A percentile compares a stretch with the other conserved stretches of the same genome.
These are phyloP conservation scores for Pichia sp. DNA, from an alignment of 1,139 yeast species.

Conservation along the genomic window DNA sequence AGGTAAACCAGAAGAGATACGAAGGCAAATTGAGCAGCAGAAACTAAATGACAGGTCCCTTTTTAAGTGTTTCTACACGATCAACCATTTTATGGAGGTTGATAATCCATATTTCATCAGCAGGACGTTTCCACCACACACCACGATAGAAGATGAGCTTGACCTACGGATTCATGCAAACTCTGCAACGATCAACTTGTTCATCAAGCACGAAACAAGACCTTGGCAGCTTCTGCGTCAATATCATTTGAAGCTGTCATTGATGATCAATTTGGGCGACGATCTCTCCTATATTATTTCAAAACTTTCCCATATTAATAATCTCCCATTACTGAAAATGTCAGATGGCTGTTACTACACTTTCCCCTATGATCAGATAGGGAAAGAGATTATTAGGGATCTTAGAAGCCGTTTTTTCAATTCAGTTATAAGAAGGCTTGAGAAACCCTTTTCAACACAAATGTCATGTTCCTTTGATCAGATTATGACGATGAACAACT, in stretches of 20 bases:
- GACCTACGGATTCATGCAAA: constrained; percentile 16
- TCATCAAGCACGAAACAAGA: constrained; percentile 8
- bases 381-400: constrained; percentile 9
- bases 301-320: constrained; percentile 16
- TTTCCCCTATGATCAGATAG: constrained; percentile 12
- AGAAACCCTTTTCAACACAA: constrained; percentile 10
- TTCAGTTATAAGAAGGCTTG: constrained; percentile 1
- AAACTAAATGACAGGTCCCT: constrained; percentile 26
- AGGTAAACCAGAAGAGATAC: constrained; percentile 15
- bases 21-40: constrained; percentile 27
- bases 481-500: constrained; percentile 39
- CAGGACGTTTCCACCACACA: constrained; percentile 28
- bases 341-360: constrained; percentile 35
- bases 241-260: constrained; percentile 24
- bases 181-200: constrained; percentile 21
- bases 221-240: constrained; percentile 25
- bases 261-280: constrained; percentile 27
- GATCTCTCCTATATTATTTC: constrained; percentile 18
- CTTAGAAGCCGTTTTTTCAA: constrained; percentile 9
- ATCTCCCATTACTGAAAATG: constrained; percentile 30
- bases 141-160: constrained; percentile 24
- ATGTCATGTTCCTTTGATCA: constrained; percentile 32
- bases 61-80: constrained; percentile 31
- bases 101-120: constrained; percentile 35
- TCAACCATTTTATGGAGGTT: constrained; percentile 27